phyloP scores from a whole-genome alignment of 1,284 basidiomycete genomes.

The Wallemia hederae region DNA sequence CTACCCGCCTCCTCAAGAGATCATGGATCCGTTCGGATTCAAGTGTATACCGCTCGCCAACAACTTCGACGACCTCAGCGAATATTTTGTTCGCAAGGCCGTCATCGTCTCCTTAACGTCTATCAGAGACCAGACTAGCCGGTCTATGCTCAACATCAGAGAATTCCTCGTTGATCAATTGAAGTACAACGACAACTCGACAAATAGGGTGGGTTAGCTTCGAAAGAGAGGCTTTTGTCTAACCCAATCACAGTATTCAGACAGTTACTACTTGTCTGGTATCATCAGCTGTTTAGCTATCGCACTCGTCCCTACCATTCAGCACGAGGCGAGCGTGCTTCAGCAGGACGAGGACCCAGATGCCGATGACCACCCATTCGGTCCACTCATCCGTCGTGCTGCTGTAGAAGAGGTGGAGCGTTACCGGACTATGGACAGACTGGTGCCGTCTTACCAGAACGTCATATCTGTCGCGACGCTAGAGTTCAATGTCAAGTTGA shows the following conservation, averaged over 20 bases:
- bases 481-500: conserved; percentile 54
- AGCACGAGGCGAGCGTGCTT: conserved; percentile 15
- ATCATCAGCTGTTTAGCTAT: conserved; percentile 56
- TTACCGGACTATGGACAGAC: conserved; percentile 72
- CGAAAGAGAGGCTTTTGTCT: conserved; percentile 5
- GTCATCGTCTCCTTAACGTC: conserved; percentile 53
- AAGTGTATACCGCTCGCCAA: conserved; percentile 73
- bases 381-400: conserved; percentile 33
- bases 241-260: conserved; percentile 33
- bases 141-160: conserved; percentile 61
- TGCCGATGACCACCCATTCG: conserved; percentile 20
- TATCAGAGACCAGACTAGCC: conserved; percentile 56
- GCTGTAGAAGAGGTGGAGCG: conserved; percentile 56
- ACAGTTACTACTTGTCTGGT: conserved; percentile 68
- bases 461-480: conserved; percentile 58
- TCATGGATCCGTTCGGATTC: conserved; percentile 50
- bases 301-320: conserved; percentile 36
- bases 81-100: conserved; percentile 83
- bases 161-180: conserved; percentile 72
- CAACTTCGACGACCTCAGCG: conserved; percentile 65
- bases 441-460: conserved; percentile 86
- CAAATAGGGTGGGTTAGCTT: conserved; percentile 31
- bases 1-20: conserved; percentile 47
- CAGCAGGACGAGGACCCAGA: conserved; percentile 7
- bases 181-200: conserved; percentile 78